Percentiles rank a stretch among this genome's conserved stretches.
These are phyloP conservation scores for Solanum bukasovii DNA, from an alignment of 257 asterid genomes.

Conservation along the genomic window DNA sequence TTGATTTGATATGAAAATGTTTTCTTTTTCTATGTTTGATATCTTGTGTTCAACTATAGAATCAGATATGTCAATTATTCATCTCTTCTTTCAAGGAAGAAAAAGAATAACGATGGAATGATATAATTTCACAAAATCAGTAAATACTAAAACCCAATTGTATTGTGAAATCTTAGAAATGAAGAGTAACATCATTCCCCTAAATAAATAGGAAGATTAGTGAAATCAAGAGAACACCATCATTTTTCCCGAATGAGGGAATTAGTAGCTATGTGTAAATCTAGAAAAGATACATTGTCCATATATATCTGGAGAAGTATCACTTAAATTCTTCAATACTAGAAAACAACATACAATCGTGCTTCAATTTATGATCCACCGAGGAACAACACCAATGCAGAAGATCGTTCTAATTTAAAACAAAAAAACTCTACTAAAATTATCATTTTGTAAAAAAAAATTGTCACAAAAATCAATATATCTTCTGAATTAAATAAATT, in stretches of 20 bases:
- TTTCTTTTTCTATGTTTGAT: background rate
- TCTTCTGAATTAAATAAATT: background rate
- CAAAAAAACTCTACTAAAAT: background rate
- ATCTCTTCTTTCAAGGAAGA: background rate
- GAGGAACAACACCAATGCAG: background rate
- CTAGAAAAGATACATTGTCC: background rate
- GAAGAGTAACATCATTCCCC: background rate
- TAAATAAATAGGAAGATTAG: background rate
- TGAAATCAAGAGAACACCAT: background rate
- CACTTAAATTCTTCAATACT: background rate
- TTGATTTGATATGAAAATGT: background rate
- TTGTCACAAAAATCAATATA: background rate
- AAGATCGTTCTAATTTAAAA: background rate
- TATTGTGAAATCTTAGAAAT: background rate
- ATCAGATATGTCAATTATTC: background rate
- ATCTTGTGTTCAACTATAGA: background rate
- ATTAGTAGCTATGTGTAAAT: background rate
- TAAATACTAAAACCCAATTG: background rate
- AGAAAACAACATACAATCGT: background rate
- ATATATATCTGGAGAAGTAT: background rate
- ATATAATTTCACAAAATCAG: background rate
- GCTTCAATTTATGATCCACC: background rate
- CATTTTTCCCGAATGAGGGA: background rate
- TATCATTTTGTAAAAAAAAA: background rate
- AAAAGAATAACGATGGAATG: background rate